Evolutionary conservation across 352 stramenopile genomes (phyloP).

Genomic region (Achlya hypogyna): DNA sequence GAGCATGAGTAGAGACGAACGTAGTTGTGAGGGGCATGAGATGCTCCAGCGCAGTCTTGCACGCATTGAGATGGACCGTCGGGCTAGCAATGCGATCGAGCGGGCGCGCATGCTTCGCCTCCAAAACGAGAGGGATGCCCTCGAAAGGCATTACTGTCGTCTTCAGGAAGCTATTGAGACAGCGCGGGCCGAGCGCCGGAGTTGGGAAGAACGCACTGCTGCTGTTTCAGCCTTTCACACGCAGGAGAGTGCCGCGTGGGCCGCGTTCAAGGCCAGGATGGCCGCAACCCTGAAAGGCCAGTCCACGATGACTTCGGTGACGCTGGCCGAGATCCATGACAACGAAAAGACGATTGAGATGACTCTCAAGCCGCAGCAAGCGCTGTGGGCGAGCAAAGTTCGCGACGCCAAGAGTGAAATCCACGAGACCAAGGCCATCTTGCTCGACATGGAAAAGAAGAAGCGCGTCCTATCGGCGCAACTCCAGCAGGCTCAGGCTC

Average conservation of each 20-base stretch:
- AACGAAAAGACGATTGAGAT: background rate
- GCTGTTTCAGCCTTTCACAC: background rate
- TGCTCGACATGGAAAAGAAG: constrained; percentile 18
- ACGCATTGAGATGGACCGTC: too few relatives aligned
- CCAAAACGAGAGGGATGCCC: too few relatives aligned
- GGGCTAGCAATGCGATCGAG: too few relatives aligned
- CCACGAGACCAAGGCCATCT: constrained; percentile 11
- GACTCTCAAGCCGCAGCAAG: background rate
- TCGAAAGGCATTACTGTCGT: too few relatives aligned
- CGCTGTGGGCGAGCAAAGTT: background rate
- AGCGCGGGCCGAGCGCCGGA: background rate
- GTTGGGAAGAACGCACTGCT: background rate
- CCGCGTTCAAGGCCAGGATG: background rate
- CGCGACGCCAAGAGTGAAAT: constrained; percentile 13
- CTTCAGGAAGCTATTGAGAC: too few relatives aligned
- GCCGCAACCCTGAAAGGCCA: background rate
- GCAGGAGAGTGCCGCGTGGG: background rate
- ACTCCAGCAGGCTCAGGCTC: background rate
- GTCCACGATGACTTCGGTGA: background rate
- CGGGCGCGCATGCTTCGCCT: too few relatives aligned
- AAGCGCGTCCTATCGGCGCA: background rate
- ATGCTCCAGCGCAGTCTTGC: too few relatives aligned
- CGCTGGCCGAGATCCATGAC: background rate
- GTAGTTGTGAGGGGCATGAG: too few relatives aligned
- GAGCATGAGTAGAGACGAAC: too few relatives aligned